Conservation (phyloP, 768 basidiomycete species). For the Trametes sanguinea region DNA sequence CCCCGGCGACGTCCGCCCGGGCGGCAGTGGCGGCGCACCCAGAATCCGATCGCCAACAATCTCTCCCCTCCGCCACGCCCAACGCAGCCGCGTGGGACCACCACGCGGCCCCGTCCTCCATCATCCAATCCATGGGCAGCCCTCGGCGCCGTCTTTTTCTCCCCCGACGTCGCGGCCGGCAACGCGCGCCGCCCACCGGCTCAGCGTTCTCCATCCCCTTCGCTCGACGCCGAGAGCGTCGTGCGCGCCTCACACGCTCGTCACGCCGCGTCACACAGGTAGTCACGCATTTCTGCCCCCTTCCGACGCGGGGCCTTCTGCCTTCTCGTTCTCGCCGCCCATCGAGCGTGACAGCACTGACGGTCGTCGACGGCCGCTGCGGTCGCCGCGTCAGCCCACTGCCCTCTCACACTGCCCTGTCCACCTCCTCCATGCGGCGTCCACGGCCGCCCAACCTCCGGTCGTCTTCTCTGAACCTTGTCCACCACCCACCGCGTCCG, state of each 20-base stretch:
- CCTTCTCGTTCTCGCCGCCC: background rate
- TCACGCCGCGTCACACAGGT: slow-evolving; percentile 15
- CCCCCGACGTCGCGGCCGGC: slow-evolving; percentile 64
- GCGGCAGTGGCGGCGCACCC: slow-evolving; percentile 16
- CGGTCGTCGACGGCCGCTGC: background rate
- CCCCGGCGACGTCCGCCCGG: slow-evolving; percentile 15
- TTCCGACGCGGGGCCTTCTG: background rate
- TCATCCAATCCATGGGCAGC: slow-evolving; percentile 16
- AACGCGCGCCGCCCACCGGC: slow-evolving; percentile 51
- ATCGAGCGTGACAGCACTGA: background rate
- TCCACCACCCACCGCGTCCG: slow-evolving; percentile 16
- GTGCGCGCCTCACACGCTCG: background rate
- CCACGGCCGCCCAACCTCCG: slow-evolving; percentile 16
- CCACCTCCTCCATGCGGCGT: slow-evolving; percentile 10
- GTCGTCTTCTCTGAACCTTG: slow-evolving; percentile 24
- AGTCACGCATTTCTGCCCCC: background rate
- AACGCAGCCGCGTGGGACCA: slow-evolving; percentile 20
- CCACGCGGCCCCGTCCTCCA: slow-evolving; percentile 16
- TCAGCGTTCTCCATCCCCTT: slow-evolving; percentile 81
- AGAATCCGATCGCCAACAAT: slow-evolving; percentile 19
- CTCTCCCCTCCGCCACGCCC: background rate
- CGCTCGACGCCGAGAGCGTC: slow-evolving; percentile 2
- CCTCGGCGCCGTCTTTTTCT: slow-evolving; percentile 65
- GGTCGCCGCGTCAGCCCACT: background rate
- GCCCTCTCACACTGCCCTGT: background rate